Evolutionary conservation across 108 stramenopile genomes (phyloP).

Genomic region (Ochromonas danica): DNA sequence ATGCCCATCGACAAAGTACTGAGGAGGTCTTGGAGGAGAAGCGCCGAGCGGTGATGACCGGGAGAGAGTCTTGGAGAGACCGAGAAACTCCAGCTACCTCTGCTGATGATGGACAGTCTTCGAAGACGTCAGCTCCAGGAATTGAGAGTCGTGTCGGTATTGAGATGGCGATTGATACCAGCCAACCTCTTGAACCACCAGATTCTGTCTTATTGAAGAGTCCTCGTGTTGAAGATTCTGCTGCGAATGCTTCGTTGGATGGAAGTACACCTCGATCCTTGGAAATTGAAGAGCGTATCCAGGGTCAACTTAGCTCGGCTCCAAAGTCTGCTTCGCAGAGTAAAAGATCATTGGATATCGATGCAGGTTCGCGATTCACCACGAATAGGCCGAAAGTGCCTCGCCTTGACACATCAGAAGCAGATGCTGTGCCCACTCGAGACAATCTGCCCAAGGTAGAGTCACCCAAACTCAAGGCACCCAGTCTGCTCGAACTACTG

Average conservation of each 20-base stretch:
- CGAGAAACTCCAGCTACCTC: neutral
- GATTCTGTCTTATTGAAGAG: too few relatives aligned
- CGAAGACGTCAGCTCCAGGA: too few relatives aligned
- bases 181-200: too few relatives aligned
- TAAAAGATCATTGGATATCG: neutral
- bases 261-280: too few relatives aligned
- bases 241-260: too few relatives aligned
- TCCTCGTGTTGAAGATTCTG: too few relatives aligned
- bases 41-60: neutral
- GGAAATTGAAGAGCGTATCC: too few relatives aligned
- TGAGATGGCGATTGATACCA: neutral
- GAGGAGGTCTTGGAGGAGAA: neutral
- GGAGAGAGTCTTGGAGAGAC: conserved; percentile 2
- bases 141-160: too few relatives aligned
- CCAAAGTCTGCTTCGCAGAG: too few relatives aligned
- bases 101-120: neutral
- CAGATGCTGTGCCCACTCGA: neutral
- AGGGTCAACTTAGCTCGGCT: too few relatives aligned
- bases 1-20: neutral
- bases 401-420: neutral
- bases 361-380: neutral
- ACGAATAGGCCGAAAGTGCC: neutral
- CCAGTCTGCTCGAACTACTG: neutral
- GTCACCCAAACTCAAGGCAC: neutral
- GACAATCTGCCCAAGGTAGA: neutral